A percentile compares a stretch with the other conserved stretches of the same genome.
phyloP scores from a whole-genome alignment of 495 filamentous ascomycete genomes.

The Xylaria longipes region DNA sequence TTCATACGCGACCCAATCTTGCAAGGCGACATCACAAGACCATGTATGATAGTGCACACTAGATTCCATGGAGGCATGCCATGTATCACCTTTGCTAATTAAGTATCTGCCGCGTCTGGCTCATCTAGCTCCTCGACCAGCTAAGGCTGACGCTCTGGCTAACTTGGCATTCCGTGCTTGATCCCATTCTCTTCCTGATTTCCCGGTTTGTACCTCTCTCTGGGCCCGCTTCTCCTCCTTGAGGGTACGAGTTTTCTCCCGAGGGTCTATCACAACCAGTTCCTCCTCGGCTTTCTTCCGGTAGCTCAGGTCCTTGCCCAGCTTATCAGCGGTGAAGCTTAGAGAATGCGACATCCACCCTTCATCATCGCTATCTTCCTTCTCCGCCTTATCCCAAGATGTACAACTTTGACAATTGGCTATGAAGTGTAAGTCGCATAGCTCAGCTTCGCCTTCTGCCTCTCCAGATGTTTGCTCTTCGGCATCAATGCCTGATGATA shows the following conservation, averaged over 20 bases:
- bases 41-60: not conserved
- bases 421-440: conserved; percentile 94
- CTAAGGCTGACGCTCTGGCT: conserved; percentile 48
- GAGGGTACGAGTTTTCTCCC: conserved; percentile 80
- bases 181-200: conserved; percentile 62
- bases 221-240: conserved; percentile 64
- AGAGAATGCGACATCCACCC: conserved; percentile 75
- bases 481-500: conserved; percentile 37
- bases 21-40: not conserved
- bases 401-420: conserved; percentile 89
- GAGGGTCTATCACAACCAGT: conserved; percentile 91
- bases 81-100: conserved; percentile 2
- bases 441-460: conserved; percentile 71
- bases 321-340: conserved; percentile 84
- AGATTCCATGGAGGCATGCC: not conserved
- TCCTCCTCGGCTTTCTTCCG: conserved; percentile 88
- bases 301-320: conserved; percentile 92
- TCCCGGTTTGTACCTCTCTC: conserved; percentile 56
- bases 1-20: not conserved
- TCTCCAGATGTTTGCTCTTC: conserved; percentile 37
- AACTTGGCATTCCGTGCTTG: conserved; percentile 56
- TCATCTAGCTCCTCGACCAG: conserved; percentile 53
- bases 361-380: conserved; percentile 68
- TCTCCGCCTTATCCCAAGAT: conserved; percentile 70
- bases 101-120: not conserved